Conservation (phyloP, 805 yeast species). For the Citeromyces matritensis region DNA sequence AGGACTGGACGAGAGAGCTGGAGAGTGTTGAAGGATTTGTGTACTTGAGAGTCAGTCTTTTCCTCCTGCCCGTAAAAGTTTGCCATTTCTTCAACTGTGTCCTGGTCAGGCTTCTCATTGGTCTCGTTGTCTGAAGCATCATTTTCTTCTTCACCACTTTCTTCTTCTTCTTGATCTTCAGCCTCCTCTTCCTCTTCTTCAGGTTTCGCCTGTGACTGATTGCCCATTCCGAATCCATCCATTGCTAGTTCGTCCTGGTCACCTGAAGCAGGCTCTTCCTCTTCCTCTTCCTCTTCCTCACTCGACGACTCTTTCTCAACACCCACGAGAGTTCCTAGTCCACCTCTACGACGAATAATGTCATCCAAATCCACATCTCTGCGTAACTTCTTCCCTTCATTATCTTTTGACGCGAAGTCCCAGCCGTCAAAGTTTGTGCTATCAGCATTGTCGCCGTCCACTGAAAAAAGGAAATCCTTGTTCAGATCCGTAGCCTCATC, state of each 20-base stretch:
- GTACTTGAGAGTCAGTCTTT: conserved; percentile 26
- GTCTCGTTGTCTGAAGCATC: conserved; percentile 9
- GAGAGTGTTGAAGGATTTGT: conserved; percentile 58
- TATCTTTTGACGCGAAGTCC: conserved; percentile 54
- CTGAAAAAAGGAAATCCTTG: conserved; percentile 58
- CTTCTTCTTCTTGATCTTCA: conserved; percentile 10
- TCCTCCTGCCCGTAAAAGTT: conserved; percentile 55
- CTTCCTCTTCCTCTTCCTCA: conserved; percentile 20
- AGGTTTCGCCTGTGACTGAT: conserved; percentile 10
- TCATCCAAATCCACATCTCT: conserved; percentile 77
- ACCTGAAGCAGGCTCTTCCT: conserved; percentile 19
- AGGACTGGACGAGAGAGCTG: conserved; percentile 83
- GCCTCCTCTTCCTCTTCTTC: conserved; percentile 13
- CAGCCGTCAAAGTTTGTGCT: conserved; percentile 52
- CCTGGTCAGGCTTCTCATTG: conserved; percentile 16
- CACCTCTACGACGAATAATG: conserved; percentile 79
- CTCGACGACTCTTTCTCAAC: conserved; percentile 18
- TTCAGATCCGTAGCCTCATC: conserved; percentile 43
- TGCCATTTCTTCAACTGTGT: conserved; percentile 72
- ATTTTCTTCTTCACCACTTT: conserved; percentile 17
- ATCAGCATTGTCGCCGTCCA: conserved; percentile 34
- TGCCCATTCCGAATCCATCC: conserved; percentile 23
- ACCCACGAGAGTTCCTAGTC: conserved; percentile 41
- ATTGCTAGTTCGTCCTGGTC: conserved; percentile 18
- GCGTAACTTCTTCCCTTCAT: conserved; percentile 9